Evolutionary conservation across 176 grass and related monocot genomes (phyloP), one percentile per base, ranked within the genome.

Genomic region (Cymbopogon citratus): DNA sequence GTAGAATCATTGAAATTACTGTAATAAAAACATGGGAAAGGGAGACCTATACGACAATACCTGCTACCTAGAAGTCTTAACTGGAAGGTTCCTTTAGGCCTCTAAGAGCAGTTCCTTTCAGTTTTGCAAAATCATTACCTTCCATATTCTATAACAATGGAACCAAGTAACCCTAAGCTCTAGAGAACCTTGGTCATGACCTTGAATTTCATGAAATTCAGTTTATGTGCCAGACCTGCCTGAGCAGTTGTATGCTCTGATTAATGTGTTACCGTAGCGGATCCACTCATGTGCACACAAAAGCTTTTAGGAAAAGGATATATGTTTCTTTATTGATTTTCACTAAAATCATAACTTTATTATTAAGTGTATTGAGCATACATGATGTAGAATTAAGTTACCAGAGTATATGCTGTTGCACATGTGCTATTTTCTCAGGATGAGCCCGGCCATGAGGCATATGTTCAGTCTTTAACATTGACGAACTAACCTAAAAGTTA

Each of bases 381-480:
- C 14, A 57, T 28, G 18, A 49, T 9, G 2, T 63, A 33, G 31
- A 16, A 31, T 69, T 18, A 60, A 46, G 18, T 24, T 27, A 57
- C 34, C 54, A 31, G 44, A 14, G 44, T 46, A 45, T 45, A 45
- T 45, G 43, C 10, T 40, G 26, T 48, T 73, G 36, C 3, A 26
- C 5, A 19, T 24, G 43, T 59, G 36, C 21, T 12, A 26, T 82
- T 48, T 35, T 62, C 24, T 23, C 8, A 44, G 13, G 56, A 60
- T 46, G 9, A 44, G 3, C 19, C 69, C 68, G 25, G 49, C n/a
- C 13, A 26, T 70, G 38, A 26, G 19, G 25, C 36, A 45, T 81
- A n/a, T 34, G 43, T 57, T 73, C 6, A 3, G n/a, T 21, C 40
- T 77, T 83, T 65, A 68, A n/a, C 39, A 70, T 89, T 21, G 63